Base-by-base conservation (phyloP, 1,139 yeast species). In the Sugiyamaella paludigena region DNA sequence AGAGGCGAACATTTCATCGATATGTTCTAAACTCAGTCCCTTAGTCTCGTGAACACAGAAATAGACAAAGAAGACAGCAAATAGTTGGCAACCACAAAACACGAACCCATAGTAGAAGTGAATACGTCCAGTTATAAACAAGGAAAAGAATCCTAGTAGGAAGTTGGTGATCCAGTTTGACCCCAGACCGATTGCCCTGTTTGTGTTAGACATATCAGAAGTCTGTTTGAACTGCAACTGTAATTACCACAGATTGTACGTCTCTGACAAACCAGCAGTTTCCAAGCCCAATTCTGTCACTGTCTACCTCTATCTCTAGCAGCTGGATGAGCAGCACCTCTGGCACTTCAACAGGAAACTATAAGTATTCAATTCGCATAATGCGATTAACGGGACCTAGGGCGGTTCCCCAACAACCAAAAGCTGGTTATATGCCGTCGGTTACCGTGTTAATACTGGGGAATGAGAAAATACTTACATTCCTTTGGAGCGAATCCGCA, bases 121-220 rank as follows among this genome's bases (percentile, higher is more conserved):
- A 49, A 74, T 78, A 55, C 77, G 73, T n/a, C 58, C 60, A 48
- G 61, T 48, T 58, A 87, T 78, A 68, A 73, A 45, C 71, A 72
- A 57, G 37, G 76, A 72, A 58, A 73, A 73, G 71, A 73, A 70
- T 39, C 77, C 78, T 62, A 77, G 71, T 51, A 79, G 78, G 37
- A 86, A 86, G 63, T 87, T 87, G 72, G 83, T 80, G 40, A 83
- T 54, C 95, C 94, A 87, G 71, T 86, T 87, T 33, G 86, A 79
- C 4, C 35, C 43, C 12, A 40, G 36, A 19, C 87, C 86, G 37
- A 80, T 7, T 9, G 43, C 75, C 74, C 24, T 19, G 3, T 4
- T 19, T 19, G 24, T 19, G 24, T 19, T 19, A 47, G 91, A 35
- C 75, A 86, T 84, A 51, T 88, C 87, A n/a, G n/a, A n/a, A n/a